Conservation (phyloP, 1,139 yeast species). For the Yamadazyma conglobata region DNA sequence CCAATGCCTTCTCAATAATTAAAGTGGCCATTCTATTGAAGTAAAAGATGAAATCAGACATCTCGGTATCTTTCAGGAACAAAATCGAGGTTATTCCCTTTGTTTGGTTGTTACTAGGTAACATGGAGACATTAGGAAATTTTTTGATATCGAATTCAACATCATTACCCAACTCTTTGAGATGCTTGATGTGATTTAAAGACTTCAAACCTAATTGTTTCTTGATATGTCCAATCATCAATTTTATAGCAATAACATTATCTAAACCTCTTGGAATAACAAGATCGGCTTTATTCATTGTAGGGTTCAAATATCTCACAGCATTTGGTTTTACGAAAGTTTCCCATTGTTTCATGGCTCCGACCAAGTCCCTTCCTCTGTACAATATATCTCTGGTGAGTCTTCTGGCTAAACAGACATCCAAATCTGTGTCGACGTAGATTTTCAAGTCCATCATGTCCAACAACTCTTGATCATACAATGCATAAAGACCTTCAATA, state of each 20-base stretch:
- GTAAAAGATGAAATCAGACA: constrained; percentile 81
- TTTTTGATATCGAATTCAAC: constrained; percentile 28
- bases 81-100: constrained; percentile 70
- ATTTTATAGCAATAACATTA: constrained; percentile 71
- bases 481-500: constrained; percentile 85
- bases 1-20: constrained; percentile 65
- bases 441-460: constrained; percentile 81
- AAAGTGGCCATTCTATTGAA: constrained; percentile 76
- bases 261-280: constrained; percentile 88
- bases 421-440: constrained; percentile 91
- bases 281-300: constrained; percentile 78
- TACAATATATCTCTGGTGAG: constrained; percentile 80
- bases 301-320: constrained; percentile 69
- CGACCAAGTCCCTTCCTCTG: constrained; percentile 79
- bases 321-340: constrained; percentile 90
- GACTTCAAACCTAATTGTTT: constrained; percentile 69
- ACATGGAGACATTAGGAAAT: constrained; percentile 28
- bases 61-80: constrained; percentile 48
- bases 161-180: constrained; percentile 51
- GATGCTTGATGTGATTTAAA: constrained; percentile 56
- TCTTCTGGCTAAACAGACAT: constrained; percentile 85
- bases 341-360: constrained; percentile 88
- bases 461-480: constrained; percentile 66
- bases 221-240: constrained; percentile 76
- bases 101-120: constrained; percentile 66